Conservation (phyloP, 805 yeast species). For the Yarrowia osloensis region DNA sequence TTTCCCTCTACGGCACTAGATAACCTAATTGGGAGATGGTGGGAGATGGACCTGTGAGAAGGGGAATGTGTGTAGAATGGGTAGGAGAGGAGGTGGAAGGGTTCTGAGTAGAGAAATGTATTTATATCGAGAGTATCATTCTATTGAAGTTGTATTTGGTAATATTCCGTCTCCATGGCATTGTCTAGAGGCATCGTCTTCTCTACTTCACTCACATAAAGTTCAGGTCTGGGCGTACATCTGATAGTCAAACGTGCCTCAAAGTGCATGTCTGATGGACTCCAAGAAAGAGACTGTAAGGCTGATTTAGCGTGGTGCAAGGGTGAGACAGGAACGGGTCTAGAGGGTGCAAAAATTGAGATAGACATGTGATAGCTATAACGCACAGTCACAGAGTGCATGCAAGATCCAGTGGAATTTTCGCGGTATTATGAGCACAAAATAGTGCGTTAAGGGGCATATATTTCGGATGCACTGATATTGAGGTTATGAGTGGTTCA, state of each 20-base stretch:
- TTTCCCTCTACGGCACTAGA: constrained; percentile 13
- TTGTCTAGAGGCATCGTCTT: neutral
- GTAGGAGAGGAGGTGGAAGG: neutral
- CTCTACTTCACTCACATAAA: neutral
- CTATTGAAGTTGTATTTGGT: too few species aligned
- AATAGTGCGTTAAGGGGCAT: too few species aligned
- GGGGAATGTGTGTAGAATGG: neutral
- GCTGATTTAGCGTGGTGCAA: neutral
- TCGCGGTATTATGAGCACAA: too few species aligned
- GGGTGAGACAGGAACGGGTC: neutral
- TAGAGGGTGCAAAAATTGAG: neutral
- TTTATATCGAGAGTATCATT: too few species aligned
- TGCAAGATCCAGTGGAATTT: too few species aligned
- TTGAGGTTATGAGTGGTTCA: too few species aligned
- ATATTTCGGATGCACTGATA: too few species aligned
- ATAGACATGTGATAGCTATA: neutral
- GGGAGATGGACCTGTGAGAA: neutral
- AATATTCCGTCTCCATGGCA: too few species aligned
- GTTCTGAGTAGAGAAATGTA: too few species aligned
- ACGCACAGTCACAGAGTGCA: too few species aligned
- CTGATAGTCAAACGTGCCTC: constrained; percentile 17
- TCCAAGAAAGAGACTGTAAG: neutral
- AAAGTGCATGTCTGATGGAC: neutral
- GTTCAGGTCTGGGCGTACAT: constrained; percentile 5
- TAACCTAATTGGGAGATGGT: constrained; percentile 1